Conservation (phyloP, 768 basidiomycete genomes). For the Leccinum fibrillosum region DNA sequence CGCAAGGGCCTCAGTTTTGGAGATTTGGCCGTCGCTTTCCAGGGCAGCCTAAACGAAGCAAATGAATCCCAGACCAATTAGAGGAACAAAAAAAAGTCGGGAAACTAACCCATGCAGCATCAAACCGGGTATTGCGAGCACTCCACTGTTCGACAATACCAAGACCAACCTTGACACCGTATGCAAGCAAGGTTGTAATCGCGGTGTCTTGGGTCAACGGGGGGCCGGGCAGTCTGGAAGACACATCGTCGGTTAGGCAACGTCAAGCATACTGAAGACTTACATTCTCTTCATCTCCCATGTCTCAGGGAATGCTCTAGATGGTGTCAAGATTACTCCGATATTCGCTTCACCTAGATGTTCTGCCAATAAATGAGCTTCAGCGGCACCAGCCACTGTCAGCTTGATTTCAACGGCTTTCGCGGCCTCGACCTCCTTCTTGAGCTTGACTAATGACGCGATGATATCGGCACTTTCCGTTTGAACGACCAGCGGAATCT, state of each 20-base stretch:
- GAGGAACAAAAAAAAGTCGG: not conserved
- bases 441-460: constrained; percentile 68
- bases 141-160: constrained; percentile 66
- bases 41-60: constrained; percentile 35
- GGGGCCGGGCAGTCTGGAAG: constrained; percentile 28
- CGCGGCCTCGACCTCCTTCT: constrained; percentile 53
- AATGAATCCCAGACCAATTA: not conserved
- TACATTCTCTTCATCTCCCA: constrained; percentile 59
- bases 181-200: constrained; percentile 55
- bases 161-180: constrained; percentile 72
- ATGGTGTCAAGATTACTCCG: constrained; percentile 66
- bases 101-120: constrained; percentile 71
- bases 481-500: constrained; percentile 71
- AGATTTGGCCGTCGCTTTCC: constrained; percentile 36
- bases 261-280: not conserved
- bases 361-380: constrained; percentile 70
- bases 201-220: constrained; percentile 44
- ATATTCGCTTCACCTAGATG: constrained; percentile 65
- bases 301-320: constrained; percentile 64
- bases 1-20: constrained; percentile 46
- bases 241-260: constrained; percentile 6
- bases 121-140: constrained; percentile 75
- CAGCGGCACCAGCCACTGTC: constrained; percentile 64
- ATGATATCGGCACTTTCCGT: constrained; percentile 80
- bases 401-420: constrained; percentile 46